Conservation (phyloP, 1,284 basidiomycete species). For the Rugosomyces carneus region DNA sequence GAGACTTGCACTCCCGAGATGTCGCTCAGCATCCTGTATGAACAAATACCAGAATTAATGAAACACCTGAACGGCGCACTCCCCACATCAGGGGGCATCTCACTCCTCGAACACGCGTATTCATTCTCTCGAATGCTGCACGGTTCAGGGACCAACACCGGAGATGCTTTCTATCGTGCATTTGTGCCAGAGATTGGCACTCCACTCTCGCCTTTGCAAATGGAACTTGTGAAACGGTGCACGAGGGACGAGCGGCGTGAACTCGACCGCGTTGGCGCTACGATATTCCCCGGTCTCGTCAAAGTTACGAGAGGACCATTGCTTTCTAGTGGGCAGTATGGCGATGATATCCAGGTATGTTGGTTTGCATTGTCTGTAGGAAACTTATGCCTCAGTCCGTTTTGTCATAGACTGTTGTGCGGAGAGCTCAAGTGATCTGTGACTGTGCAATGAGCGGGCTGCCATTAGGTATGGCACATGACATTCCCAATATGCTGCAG, state of each 20-base stretch:
- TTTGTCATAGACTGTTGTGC: conserved; percentile 50
- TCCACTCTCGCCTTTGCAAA: conserved; percentile 57
- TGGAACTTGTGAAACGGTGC: conserved; percentile 76
- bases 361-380: conserved; percentile 1
- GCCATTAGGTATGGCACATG: conserved; percentile 15
- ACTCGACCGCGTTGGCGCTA: conserved; percentile 66
- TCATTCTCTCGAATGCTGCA: conserved; percentile 79
- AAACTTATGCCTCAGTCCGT: not conserved
- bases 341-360: conserved; percentile 48
- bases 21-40: conserved; percentile 55
- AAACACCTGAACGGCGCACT: conserved; percentile 40
- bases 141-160: conserved; percentile 52
- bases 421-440: conserved; percentile 78
- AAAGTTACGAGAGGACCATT: conserved; percentile 53
- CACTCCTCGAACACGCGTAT: conserved; percentile 64
- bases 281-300: conserved; percentile 78
- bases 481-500: conserved; percentile 1
- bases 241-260: conserved; percentile 66
- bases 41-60: conserved; percentile 59
- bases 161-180: conserved; percentile 74
- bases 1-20: conserved; percentile 66
- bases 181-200: conserved; percentile 76
- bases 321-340: conserved; percentile 27
- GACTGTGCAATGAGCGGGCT: conserved; percentile 58
- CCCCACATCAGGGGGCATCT: conserved; percentile 36